phyloP scores from a whole-genome alignment of 306 rosid genomes.

The Dryas octopetala region DNA sequence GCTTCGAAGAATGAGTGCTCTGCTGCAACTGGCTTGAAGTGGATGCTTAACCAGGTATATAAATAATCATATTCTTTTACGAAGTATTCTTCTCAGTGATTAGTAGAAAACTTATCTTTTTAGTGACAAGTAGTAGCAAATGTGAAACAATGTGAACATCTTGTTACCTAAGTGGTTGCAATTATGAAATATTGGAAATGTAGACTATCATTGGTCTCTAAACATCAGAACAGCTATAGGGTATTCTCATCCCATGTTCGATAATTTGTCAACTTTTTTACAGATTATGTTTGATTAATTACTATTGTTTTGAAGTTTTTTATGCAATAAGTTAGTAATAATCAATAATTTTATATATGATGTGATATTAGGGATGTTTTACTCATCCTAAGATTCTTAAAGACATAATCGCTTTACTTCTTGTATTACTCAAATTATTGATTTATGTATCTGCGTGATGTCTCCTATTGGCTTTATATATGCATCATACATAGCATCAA shows the following conservation, averaged over 20 bases:
- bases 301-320: not conserved
- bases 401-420: conserved; percentile 2
- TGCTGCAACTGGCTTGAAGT: conserved; percentile 95
- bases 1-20: conserved; percentile 95
- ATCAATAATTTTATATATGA: not conserved
- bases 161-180: not conserved
- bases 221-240: not conserved
- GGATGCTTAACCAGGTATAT: conserved; percentile 98
- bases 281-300: not conserved
- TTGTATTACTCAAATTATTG: not conserved
- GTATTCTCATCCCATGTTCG: not conserved
- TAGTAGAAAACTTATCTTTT: not conserved
- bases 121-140: not conserved
- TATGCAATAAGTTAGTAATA: not conserved
- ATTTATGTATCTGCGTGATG: not conserved
- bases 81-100: conserved; percentile 5
- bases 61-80: not conserved
- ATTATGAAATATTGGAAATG: not conserved
- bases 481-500: not conserved
- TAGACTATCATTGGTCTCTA: not conserved
- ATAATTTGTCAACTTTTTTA: not conserved
- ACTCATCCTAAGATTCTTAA: not conserved
- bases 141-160: not conserved
- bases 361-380: not conserved
- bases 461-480: not conserved